Base-by-base conservation (phyloP, 192 early-diverging fungal genomes). In the Glomus cerebriforme region DNA sequence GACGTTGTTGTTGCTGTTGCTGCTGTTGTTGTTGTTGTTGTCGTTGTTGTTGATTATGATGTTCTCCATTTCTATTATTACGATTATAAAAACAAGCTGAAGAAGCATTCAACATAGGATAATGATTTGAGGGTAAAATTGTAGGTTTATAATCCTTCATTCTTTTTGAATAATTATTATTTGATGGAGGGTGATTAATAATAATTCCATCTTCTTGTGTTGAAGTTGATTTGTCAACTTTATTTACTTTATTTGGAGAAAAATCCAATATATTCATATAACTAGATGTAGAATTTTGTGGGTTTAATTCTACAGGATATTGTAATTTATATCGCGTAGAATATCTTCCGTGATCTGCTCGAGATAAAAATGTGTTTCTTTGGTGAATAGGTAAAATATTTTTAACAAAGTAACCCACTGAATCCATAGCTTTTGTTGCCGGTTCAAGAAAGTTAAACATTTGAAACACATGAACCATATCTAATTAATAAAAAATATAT, bases 381-480 rank as follows among this genome's bases (percentile, higher is more conserved):
- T 65, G 75, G 8, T 77, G 63, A 24, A 77, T 34, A n/a, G 75
- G 75, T 66, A 77, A 5, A 49, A 67, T 26, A 32, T 77, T 66
- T 49, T 45, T 77, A 32, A 77, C 75, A 19, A 59, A 77, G 37
- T 77, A 64, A 32, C 75, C 75, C 17, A 54, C 75, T 22, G 75
- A 59, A 24, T 77, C 75, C 22, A 77, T 9, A 26, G 75, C 75
- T 29, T 77, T 77, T 31, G 24, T 22, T 62, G 75, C 62, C 15
- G 64, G 64, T 26, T 77, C 75, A 19, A 77, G 39, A 24, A 77
- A 77, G 58, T 62, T 54, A 32, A 77, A 77, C 22, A 31, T 47
- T 49, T 77, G 75, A 54, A 77, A 77, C 31, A 77, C 75, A 22
- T 77, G 75, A 5, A 77, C 59, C 75, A 77, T 77, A 77, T 77